Conservation (phyloP, 495 filamentous ascomycete species). For the Clavariopsis aquatica region DNA sequence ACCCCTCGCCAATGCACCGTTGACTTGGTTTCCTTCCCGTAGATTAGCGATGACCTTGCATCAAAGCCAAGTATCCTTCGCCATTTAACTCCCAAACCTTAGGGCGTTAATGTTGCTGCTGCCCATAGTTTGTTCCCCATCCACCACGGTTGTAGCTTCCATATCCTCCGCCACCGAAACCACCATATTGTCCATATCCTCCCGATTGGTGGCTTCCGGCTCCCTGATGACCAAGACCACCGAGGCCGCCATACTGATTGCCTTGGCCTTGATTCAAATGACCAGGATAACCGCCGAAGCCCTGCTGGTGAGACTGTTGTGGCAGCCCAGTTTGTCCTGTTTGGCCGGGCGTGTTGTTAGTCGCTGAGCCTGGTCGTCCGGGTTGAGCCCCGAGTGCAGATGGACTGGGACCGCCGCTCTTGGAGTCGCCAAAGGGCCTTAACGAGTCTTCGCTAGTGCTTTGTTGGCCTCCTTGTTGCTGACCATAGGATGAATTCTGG, state of each 20-base stretch:
- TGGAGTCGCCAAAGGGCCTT: slow-evolving; percentile 76
- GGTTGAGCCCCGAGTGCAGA: slow-evolving; percentile 68
- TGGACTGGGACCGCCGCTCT: slow-evolving; percentile 77
- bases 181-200: slow-evolving; percentile 53
- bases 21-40: not conserved
- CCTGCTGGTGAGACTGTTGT: slow-evolving; percentile 69
- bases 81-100: not conserved
- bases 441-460: slow-evolving; percentile 65
- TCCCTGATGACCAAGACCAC: slow-evolving; percentile 66
- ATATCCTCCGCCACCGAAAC: slow-evolving; percentile 35
- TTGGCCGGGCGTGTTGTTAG: slow-evolving; percentile 59
- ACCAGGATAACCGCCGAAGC: slow-evolving; percentile 72
- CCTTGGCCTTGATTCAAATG: slow-evolving; percentile 66
- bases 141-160: slow-evolving; percentile 50
- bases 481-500: slow-evolving; percentile 66
- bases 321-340: slow-evolving; percentile 67
- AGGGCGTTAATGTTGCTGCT: slow-evolving; percentile 19
- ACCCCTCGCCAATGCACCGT: slow-evolving; percentile 12
- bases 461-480: slow-evolving; percentile 62
- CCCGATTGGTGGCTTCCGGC: slow-evolving; percentile 60
- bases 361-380: slow-evolving; percentile 80
- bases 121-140: slow-evolving; percentile 56
- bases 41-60: not conserved
- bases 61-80: not conserved
- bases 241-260: slow-evolving; percentile 66